phyloP scores from a whole-genome alignment of 2,329 filamentous ascomycete species.

The Chaetomium sp. region DNA sequence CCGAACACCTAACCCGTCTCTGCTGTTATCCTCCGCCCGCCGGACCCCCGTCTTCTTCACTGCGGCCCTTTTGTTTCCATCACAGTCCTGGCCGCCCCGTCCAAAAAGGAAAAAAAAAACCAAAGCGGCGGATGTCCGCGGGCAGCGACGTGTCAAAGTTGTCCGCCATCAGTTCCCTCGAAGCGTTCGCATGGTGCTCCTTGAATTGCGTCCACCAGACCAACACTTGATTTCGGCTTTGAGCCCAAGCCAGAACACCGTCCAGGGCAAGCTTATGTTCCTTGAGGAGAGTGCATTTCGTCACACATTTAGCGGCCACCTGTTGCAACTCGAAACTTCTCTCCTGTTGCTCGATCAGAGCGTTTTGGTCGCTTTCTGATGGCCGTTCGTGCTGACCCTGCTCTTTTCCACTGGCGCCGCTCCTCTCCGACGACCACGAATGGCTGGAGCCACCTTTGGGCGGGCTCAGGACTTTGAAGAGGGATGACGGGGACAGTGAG shows the following conservation, averaged over 20 bases:
- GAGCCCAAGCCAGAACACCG: not conserved
- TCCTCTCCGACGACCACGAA: not conserved
- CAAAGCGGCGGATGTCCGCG: not conserved
- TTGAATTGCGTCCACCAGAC: not conserved
- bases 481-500: not conserved
- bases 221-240: not conserved
- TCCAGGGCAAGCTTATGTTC: not conserved
- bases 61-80: not conserved
- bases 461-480: not conserved
- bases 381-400: not conserved
- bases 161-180: not conserved
- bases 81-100: not conserved
- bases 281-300: not conserved
- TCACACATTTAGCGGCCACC: not conserved
- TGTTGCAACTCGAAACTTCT: conserved; percentile 1
- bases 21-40: not conserved
- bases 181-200: not conserved
- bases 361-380: not conserved
- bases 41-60: not conserved
- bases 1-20: too few species aligned
- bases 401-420: not conserved
- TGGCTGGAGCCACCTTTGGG: not conserved
- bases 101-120: not conserved
- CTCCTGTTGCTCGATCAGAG: not conserved
- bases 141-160: not conserved